Percentiles rank a stretch among this genome's conserved stretches.
Evolutionary conservation across 2,329 filamentous ascomycete species (phyloP).

Genomic region (Emydomyces testavorans): DNA sequence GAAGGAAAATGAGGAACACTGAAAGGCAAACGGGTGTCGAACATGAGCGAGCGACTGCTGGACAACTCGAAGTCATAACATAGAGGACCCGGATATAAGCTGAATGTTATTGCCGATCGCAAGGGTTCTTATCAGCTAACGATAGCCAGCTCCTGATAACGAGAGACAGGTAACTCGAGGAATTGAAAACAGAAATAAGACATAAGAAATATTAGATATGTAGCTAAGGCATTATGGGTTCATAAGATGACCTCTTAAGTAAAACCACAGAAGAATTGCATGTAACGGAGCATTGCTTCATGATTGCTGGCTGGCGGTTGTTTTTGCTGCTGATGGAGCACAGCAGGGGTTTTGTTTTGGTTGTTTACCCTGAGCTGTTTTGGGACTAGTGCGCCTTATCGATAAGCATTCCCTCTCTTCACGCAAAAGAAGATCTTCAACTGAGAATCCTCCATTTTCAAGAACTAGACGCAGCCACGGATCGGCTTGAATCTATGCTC

Average conservation of each 20-base stretch:
- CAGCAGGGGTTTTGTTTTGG: constrained; percentile 12
- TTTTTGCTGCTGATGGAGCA: constrained; percentile 30
- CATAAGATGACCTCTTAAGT: background rate
- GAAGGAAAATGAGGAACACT: background rate
- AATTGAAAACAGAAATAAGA: background rate
- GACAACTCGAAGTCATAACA: background rate
- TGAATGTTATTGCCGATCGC: background rate
- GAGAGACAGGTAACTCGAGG: background rate
- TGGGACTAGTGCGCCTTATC: constrained; percentile 31
- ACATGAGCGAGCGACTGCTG: constrained; percentile 3
- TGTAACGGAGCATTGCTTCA: background rate
- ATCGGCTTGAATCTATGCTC: background rate
- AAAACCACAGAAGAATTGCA: background rate
- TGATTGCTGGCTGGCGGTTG: constrained; percentile 11
- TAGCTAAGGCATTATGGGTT: background rate
- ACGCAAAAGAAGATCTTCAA: background rate
- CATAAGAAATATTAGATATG: background rate
- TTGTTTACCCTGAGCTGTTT: constrained; percentile 31
- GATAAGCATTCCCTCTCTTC: constrained; percentile 25
- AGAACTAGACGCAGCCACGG: background rate
- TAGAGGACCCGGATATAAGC: background rate
- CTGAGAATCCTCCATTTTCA: background rate
- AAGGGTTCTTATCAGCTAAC: background rate
- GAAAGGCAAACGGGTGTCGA: background rate
- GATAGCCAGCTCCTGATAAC: constrained; percentile 1